Evolutionary conservation across 345 rosid genomes (phyloP), one percentile per base, ranked within the genome.

Genomic region (Erysimum cheiranthoides): DNA sequence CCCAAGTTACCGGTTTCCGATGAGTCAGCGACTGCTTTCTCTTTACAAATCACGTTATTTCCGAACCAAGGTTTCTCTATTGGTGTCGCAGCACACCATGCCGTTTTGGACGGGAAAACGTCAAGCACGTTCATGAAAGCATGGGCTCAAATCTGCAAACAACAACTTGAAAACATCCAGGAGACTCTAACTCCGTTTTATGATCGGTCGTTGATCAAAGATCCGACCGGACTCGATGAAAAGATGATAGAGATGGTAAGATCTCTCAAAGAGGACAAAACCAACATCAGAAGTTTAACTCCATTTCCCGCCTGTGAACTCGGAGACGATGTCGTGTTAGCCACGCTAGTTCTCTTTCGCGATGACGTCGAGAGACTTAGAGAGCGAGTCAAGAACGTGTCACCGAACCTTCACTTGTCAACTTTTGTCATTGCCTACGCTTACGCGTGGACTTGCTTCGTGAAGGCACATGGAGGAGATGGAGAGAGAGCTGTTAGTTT

Each of bases 391-490:
- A 45, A 11, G 56, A 71, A n/a, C 68, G 36, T 31, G 67, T 78
- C 34, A 3, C 4, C 10, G 10, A 30, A 49, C 32, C 38, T 62
- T 21, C 73, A 70, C 49, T 50, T 82, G 21, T 87, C 87, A 0
- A 77, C 74, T 11, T 85, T 84, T 38, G 85, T 79, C 28, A 30
- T 87, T 3, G 30, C 79, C 0, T 70, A 28, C 51, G 81, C 91
- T 1, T 79, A 85, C 47, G 52, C 7, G 6, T 67, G 71, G 30
- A 79, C 30, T 4, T 83, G 84, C 21, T 3, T 61, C 28, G 83
- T 73, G 38, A 83, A 70, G 57, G 77, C 86, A 1, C 78, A 62
- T 4, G 78, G 28, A 25, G 81, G 70, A 30, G 9, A 71, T 0
- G 27, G 5, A 7, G 81, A 72, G 3, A 57, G 67, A 11, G 10